phyloP scores from a whole-genome alignment of 768 basidiomycete genomes.

The Tephrocybe sp. region DNA sequence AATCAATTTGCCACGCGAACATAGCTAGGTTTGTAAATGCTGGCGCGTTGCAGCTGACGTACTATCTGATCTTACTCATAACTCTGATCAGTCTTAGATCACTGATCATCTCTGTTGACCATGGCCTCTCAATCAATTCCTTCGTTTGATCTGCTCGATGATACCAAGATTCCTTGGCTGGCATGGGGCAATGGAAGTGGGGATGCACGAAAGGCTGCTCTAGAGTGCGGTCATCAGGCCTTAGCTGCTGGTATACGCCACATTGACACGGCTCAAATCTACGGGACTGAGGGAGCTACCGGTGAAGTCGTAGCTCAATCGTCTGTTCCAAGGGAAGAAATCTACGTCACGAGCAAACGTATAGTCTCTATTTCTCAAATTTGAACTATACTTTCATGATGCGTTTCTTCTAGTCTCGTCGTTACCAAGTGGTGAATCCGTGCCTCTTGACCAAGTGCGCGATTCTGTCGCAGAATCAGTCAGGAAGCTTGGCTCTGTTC shows the following conservation, averaged over 20 bases:
- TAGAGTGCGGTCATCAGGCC: conserved; percentile 25
- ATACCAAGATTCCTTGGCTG: conserved; percentile 44
- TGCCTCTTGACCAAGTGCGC: conserved; percentile 34
- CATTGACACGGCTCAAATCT: conserved; percentile 53
- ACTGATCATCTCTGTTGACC: conserved; percentile 15
- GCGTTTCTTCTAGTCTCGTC: not conserved
- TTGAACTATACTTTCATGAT: not conserved
- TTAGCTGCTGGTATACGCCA: conserved; percentile 46
- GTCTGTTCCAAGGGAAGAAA: conserved; percentile 7
- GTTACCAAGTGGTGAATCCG: conserved; percentile 18
- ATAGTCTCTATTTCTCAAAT: conserved; percentile 2
- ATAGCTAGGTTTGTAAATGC: no score
- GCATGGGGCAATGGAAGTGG: conserved; percentile 51
- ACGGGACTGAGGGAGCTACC: conserved; percentile 44
- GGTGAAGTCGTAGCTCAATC: conserved; percentile 16
- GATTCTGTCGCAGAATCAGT: conserved; percentile 44
- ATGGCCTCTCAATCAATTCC: no score
- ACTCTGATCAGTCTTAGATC: conserved; percentile 21
- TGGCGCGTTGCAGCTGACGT: no score
- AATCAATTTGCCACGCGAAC: not conserved
- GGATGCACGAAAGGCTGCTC: conserved; percentile 29
- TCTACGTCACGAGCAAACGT: conserved; percentile 27
- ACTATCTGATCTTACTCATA: no score
- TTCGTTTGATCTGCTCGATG: conserved; percentile 29
- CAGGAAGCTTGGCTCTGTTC: conserved; percentile 43